Evolutionary conservation across 768 basidiomycete species (phyloP).

Genomic region (Collybiopsis luxurians): DNA sequence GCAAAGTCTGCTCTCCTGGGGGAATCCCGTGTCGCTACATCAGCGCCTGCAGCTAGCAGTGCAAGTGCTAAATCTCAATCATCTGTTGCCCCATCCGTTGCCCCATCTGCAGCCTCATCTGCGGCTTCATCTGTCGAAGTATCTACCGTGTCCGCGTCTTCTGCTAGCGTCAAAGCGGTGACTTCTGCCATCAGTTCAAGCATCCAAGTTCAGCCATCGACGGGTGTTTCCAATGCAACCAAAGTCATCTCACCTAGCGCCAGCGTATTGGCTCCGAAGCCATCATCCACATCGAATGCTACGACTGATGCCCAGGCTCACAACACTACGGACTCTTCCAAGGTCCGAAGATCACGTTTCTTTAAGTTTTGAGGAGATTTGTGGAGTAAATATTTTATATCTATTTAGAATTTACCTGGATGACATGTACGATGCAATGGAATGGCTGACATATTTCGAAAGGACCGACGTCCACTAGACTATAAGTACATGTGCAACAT

Average conservation of each 20-base stretch:
- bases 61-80: background rate
- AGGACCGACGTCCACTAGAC: no score
- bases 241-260: background rate
- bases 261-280: background rate
- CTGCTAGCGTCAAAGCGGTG: no score
- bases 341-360: background rate
- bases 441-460: no score
- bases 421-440: no score
- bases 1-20: conserved; percentile 38
- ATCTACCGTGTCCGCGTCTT: background rate
- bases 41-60: background rate
- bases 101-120: background rate
- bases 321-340: background rate
- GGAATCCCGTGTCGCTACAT: conserved; percentile 15
- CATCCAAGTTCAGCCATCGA: background rate
- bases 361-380: conserved; percentile 1
- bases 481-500: no score
- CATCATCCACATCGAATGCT: background rate
- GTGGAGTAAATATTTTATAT: background rate
- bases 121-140: background rate
- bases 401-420: no score
- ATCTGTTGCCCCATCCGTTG: background rate
- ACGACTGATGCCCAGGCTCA: background rate
- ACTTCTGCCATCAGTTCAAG: background rate
- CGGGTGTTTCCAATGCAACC: background rate